phyloP scores from a whole-genome alignment of 306 rosid species.

The Acmispon strigosus region DNA sequence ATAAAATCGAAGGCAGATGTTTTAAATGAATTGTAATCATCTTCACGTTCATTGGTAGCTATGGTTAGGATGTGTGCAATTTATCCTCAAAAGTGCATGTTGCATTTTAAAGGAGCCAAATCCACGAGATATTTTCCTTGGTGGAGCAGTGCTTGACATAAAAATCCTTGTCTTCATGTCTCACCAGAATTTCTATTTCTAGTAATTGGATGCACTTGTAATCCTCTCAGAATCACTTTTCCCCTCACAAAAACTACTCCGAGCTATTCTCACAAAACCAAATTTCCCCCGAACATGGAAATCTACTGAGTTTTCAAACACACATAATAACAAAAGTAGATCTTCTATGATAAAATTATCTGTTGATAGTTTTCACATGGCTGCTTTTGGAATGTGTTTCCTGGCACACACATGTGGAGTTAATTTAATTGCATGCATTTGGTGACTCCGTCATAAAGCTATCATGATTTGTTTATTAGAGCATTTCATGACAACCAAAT shows the following conservation, averaged over 20 bases:
- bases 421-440: slow-evolving; percentile 1
- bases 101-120: no score
- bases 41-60: no score
- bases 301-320: no score
- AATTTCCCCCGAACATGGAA: no score
- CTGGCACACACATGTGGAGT: neutral
- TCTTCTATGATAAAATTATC: neutral
- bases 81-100: no score
- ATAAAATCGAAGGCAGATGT: no score
- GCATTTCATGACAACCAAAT: slow-evolving; percentile 25
- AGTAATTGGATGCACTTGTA: neutral
- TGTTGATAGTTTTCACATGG: neutral
- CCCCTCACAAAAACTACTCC: no score
- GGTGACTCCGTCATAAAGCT: neutral
- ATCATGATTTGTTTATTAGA: neutral
- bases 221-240: no score
- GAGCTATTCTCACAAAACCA: no score
- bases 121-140: neutral
- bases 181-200: neutral
- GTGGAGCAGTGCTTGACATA: neutral
- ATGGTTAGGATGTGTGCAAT: no score
- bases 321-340: neutral
- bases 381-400: slow-evolving; percentile 11
- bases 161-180: neutral
- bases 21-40: no score